These are phyloP conservation scores for Fagus sylvatica DNA, from an alignment of 306 rosid species.

Conservation along the genomic window DNA sequence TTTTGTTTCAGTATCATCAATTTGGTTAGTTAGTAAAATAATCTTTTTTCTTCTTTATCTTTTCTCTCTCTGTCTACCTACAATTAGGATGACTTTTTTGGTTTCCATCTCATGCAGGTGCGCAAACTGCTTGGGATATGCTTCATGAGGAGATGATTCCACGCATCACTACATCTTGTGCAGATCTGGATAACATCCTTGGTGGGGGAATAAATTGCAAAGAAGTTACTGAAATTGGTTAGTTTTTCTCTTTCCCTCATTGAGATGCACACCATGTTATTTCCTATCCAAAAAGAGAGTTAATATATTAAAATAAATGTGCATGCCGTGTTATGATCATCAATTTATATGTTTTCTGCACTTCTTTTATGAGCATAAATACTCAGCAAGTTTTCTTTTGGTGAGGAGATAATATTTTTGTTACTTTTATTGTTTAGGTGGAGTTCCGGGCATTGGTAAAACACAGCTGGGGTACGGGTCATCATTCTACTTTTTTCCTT, in stretches of 20 bases:
- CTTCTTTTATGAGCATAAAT: constrained; percentile 4
- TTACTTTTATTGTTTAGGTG: constrained; percentile 51
- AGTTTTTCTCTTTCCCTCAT: constrained; percentile 24
- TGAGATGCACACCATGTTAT: neutral
- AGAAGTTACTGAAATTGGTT: constrained; percentile 95
- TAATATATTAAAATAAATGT: neutral
- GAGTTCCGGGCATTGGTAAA: constrained; percentile 97
- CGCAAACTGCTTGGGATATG: constrained; percentile 92
- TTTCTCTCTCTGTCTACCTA: neutral
- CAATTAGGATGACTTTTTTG: neutral
- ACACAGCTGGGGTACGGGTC: constrained; percentile 84
- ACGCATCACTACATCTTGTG: constrained; percentile 72
- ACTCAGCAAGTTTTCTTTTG: constrained; percentile 10
- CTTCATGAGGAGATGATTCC: constrained; percentile 60
- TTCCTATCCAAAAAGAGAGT: neutral
- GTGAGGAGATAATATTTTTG: constrained; percentile 13
- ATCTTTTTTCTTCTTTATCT: neutral
- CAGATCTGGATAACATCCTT: constrained; percentile 77
- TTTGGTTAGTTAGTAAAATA: neutral
- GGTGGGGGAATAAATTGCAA: constrained; percentile 83
- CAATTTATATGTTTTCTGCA: neutral
- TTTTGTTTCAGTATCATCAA: too few species aligned
- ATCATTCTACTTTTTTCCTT: constrained; percentile 14
- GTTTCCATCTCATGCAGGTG: constrained; percentile 46
- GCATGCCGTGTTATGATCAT: neutral